Percentiles rank a stretch among this genome's conserved stretches.
phyloP scores from a whole-genome alignment of 2,329 filamentous ascomycete genomes.

The Periconia macrospinosa region DNA sequence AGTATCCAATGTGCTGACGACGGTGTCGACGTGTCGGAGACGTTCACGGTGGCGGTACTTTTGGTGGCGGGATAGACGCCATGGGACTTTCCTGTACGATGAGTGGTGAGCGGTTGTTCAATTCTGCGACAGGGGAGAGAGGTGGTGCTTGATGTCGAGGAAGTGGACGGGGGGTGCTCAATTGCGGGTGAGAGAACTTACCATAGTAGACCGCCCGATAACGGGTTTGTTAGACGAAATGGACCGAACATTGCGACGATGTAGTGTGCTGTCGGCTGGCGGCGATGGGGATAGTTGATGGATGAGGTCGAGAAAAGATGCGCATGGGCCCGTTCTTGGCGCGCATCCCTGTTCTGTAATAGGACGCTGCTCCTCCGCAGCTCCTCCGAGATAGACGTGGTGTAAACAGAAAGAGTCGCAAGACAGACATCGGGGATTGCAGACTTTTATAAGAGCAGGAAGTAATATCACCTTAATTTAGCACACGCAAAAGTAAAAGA shows the following conservation, averaged over 20 bases:
- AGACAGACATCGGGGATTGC: not conserved
- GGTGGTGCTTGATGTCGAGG: not conserved
- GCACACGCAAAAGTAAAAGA: not conserved
- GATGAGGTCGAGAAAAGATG: slow-evolving; percentile 29
- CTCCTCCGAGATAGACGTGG: slow-evolving; percentile 13
- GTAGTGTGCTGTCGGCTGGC: slow-evolving; percentile 16
- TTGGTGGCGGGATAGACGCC: slow-evolving; percentile 81
- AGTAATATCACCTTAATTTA: not conserved
- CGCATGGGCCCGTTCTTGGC: slow-evolving; percentile 34
- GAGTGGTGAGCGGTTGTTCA: slow-evolving; percentile 1
- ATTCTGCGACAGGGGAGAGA: not conserved
- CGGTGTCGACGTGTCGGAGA: slow-evolving; percentile 68
- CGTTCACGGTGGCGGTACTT: slow-evolving; percentile 49
- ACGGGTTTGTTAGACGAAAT: slow-evolving; percentile 43
- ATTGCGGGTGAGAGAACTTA: slow-evolving; percentile 11
- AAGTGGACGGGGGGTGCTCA: not conserved
- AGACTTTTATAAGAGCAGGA: not conserved
- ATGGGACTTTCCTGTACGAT: slow-evolving; percentile 80
- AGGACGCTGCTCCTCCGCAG: slow-evolving; percentile 6
- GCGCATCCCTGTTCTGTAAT: slow-evolving; percentile 14
- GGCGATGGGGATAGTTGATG: slow-evolving; percentile 13
- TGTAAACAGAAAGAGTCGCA: not conserved
- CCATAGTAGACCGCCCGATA: slow-evolving; percentile 45
- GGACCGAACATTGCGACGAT: slow-evolving; percentile 43
- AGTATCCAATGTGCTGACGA: slow-evolving; percentile 80